Evolutionary conservation across 2,329 filamentous ascomycete genomes (phyloP).

Genomic region (Paracorniculantispora psalliotae): DNA sequence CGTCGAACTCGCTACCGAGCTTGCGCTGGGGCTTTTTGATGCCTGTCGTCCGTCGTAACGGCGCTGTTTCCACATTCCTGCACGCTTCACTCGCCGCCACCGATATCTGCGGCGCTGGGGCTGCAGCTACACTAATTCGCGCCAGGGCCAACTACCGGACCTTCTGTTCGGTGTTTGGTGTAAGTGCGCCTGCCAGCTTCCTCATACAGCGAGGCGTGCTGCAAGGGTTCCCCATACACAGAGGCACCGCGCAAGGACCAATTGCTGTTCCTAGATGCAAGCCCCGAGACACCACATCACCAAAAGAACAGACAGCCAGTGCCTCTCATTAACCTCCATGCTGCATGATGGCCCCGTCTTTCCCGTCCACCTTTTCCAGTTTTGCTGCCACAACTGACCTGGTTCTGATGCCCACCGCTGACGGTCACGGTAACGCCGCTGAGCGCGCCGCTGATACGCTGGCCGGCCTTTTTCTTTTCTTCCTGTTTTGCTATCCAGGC

Average conservation of each 20-base stretch:
- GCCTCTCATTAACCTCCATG: neutral
- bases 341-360: constrained; percentile 2
- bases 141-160: neutral
- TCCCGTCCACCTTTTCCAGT: neutral
- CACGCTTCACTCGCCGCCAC: neutral
- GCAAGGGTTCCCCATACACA: neutral
- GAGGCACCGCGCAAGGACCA: neutral
- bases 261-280: neutral
- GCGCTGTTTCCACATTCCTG: neutral
- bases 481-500: too few species aligned
- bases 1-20: neutral
- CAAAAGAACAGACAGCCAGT: neutral
- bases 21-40: neutral
- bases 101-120: neutral
- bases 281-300: neutral
- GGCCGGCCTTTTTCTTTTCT: neutral
- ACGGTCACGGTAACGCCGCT: neutral
- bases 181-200: neutral
- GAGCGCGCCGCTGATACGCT: neutral
- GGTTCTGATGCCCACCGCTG: neutral
- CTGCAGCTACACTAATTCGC: neutral
- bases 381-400: neutral
- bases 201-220: neutral
- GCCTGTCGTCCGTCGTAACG: neutral
- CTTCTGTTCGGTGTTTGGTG: neutral